Conservation (phyloP, 2,329 filamentous ascomycete species). For the Orbilia quercus region DNA sequence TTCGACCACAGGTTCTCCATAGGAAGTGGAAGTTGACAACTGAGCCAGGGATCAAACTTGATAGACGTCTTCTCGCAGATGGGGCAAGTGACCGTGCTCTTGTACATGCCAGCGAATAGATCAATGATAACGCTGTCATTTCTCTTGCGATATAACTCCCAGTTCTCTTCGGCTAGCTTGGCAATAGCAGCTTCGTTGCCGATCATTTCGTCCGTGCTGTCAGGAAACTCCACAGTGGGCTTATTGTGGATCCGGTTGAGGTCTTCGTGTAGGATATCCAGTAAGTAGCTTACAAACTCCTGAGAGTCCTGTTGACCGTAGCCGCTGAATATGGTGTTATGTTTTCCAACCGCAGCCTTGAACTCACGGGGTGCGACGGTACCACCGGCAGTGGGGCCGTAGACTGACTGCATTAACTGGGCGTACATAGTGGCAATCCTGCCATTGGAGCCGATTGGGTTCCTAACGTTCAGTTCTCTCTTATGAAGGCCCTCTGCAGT, state of each 20-base stretch:
- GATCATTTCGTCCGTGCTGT: slow-evolving; percentile 96
- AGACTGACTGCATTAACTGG: slow-evolving; percentile 79
- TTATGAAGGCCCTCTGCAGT: slow-evolving; percentile 73
- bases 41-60: slow-evolving; percentile 97
- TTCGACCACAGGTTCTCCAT: slow-evolving; percentile 84
- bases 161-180: slow-evolving; percentile 86
- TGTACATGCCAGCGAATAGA: slow-evolving; percentile 97
- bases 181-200: slow-evolving; percentile 81
- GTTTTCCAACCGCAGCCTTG: slow-evolving; percentile 82
- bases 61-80: slow-evolving; percentile 95
- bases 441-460: slow-evolving; percentile 86
- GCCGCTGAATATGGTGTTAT: slow-evolving; percentile 86
- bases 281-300: slow-evolving; percentile 92
- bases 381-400: slow-evolving; percentile 73
- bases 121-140: slow-evolving; percentile 97
- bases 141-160: slow-evolving; percentile 88
- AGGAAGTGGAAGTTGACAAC: slow-evolving; percentile 88
- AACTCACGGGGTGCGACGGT: slow-evolving; percentile 83
- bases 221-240: slow-evolving; percentile 96
- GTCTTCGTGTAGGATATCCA: slow-evolving; percentile 95
- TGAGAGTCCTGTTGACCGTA: slow-evolving; percentile 98
- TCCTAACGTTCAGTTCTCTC: slow-evolving; percentile 83
- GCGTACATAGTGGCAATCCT: slow-evolving; percentile 87
- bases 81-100: slow-evolving; percentile 94
- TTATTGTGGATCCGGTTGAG: slow-evolving; percentile 93